A percentile compares a stretch with the other conserved stretches of the same genome.
Evolutionary conservation across 164 flowering plant genomes (phyloP).

Genomic region (Aristolochia contorta): DNA sequence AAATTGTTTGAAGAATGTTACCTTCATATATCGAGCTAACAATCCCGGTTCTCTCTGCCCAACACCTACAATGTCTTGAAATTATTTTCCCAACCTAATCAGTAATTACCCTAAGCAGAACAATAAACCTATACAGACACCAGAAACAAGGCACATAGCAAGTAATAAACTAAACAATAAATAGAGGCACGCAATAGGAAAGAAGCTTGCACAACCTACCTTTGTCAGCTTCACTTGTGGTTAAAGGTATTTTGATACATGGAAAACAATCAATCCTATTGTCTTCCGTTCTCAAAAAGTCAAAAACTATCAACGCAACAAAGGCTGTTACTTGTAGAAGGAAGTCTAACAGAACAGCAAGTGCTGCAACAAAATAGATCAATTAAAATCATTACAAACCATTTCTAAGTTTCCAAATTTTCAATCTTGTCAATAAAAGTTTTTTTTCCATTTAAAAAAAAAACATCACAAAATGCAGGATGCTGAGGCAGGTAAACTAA

Average conservation of each 20-base stretch:
- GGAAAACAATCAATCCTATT: slow-evolving; percentile 89
- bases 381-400: slow-evolving; percentile 4
- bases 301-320: slow-evolving; percentile 88
- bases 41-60: slow-evolving; percentile 55
- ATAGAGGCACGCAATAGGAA: no score
- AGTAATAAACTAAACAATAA: neutral
- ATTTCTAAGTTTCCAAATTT: no score
- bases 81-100: neutral
- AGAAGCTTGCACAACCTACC: slow-evolving; percentile 22
- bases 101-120: neutral
- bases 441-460: no score
- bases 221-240: slow-evolving; percentile 34
- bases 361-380: slow-evolving; percentile 40
- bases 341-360: slow-evolving; percentile 95
- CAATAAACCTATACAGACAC: neutral
- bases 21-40: slow-evolving; percentile 88
- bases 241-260: slow-evolving; percentile 49
- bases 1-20: slow-evolving; percentile 12
- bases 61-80: slow-evolving; percentile 31
- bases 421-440: no score
- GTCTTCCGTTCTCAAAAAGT: slow-evolving; percentile 74
- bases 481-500: no score
- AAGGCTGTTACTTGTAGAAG: slow-evolving; percentile 97
- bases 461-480: neutral
- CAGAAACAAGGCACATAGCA: neutral